phyloP scores from a whole-genome alignment of 441 rosid species.

The Melianthus villosus region DNA sequence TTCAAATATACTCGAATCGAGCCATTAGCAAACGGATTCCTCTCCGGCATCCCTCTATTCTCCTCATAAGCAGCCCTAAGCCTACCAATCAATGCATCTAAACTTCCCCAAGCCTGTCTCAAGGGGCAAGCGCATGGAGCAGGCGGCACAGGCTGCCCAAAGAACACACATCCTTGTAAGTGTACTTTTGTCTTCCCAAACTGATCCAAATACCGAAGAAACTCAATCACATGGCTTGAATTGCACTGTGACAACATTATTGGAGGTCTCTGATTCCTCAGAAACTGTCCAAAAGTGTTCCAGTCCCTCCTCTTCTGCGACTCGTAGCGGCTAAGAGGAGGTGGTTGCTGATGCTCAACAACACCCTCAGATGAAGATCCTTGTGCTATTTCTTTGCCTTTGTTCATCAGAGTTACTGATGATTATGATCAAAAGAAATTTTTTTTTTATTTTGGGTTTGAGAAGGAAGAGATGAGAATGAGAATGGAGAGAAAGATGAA shows the following conservation, averaged over 20 bases:
- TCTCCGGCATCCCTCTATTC: conserved; percentile 53
- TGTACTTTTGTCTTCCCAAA: conserved; percentile 69
- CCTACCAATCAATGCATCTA: conserved; percentile 62
- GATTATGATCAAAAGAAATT: too few relatives aligned
- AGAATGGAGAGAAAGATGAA: too few relatives aligned
- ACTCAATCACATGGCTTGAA: conserved; percentile 50
- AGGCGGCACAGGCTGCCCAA: conserved; percentile 64
- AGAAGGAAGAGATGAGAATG: too few relatives aligned
- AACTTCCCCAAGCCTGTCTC: conserved; percentile 69
- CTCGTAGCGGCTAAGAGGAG: conserved; percentile 59
- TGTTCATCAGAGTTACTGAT: conserved; percentile 6
- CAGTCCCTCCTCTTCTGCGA: conserved; percentile 65
- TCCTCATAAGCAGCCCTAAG: conserved; percentile 67
- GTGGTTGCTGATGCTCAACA: conserved; percentile 22
- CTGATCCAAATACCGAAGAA: conserved; percentile 56
- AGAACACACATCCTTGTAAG: conserved; percentile 47
- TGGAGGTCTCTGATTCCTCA: conserved; percentile 52
- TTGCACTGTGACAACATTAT: conserved; percentile 49
- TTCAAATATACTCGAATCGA: conserved; percentile 47
- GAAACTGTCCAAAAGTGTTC: conserved; percentile 59
- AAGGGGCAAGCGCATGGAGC: conserved; percentile 64
- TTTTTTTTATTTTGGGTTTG: too few relatives aligned
- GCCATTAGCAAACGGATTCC: conserved; percentile 54
- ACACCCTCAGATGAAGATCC: conserved; percentile 21
- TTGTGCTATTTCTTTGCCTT: conserved; percentile 19